Percentiles rank a stretch among this genome's conserved stretches.
phyloP scores from a whole-genome alignment of 768 basidiomycete genomes.

The Leccinum imitatum region DNA sequence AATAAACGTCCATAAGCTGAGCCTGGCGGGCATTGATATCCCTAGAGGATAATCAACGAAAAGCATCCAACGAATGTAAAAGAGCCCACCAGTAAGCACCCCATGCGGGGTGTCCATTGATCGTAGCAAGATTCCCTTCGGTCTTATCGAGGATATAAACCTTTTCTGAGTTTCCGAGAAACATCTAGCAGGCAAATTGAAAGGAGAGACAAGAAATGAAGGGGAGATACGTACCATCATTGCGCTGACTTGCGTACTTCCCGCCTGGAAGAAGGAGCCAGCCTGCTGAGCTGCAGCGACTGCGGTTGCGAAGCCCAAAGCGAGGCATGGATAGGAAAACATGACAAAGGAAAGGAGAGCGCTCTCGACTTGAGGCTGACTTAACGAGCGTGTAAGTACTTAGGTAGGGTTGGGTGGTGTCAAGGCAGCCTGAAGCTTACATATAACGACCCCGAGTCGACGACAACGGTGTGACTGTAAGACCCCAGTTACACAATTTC shows the following conservation, averaged over 20 bases:
- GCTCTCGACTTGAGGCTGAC: neutral
- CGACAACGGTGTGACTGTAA: neutral
- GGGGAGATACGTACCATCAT: constrained; percentile 49
- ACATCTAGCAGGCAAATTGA: constrained; percentile 50
- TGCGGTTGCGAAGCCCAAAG: constrained; percentile 43
- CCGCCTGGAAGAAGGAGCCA: constrained; percentile 26
- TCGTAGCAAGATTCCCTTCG: constrained; percentile 66
- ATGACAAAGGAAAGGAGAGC: constrained; percentile 21
- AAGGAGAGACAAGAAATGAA: neutral
- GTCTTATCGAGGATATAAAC: constrained; percentile 94
- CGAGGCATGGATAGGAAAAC: constrained; percentile 39
- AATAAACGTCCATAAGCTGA: constrained; percentile 40
- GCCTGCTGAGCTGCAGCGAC: constrained; percentile 23
- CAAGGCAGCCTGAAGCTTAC: neutral
- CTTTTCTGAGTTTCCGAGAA: constrained; percentile 74
- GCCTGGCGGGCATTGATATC: constrained; percentile 22
- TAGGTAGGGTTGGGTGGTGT: neutral
- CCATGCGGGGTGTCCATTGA: constrained; percentile 74
- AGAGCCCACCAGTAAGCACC: constrained; percentile 58
- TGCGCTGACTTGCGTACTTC: constrained; percentile 44
- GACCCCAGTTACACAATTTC: constrained; percentile 1
- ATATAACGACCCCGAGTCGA: too few species aligned
- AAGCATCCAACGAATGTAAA: neutral
- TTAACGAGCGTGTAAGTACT: constrained; percentile 14
- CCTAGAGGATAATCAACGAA: constrained; percentile 12